These are phyloP conservation scores for Solanum pennellii DNA, from an alignment of 257 asterid species.

Conservation along the genomic window DNA sequence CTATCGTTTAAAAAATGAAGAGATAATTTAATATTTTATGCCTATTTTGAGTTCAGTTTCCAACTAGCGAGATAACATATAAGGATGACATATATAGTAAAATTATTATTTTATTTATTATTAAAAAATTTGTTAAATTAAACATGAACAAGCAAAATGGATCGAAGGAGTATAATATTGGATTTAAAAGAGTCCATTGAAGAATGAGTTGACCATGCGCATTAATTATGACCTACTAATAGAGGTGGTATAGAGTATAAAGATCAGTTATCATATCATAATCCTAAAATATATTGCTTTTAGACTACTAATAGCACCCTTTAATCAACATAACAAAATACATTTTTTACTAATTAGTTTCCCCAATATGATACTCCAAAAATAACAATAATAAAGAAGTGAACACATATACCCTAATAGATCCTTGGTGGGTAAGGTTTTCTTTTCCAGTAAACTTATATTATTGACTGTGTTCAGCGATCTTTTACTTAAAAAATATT, in stretches of 20 bases:
- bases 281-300: not conserved
- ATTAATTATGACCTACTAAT: not conserved
- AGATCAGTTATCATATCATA: not conserved
- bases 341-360: not conserved
- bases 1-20: not conserved
- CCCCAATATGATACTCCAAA: not conserved
- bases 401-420: not conserved
- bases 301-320: not conserved
- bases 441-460: not conserved
- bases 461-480: too few species aligned
- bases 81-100: not conserved
- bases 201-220: slow-evolving; percentile 1
- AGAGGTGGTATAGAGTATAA: not conserved
- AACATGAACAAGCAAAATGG: not conserved
- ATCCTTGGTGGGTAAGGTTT: not conserved
- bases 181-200: not conserved
- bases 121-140: too few species aligned
- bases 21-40: too few species aligned
- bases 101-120: too few species aligned
- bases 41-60: too few species aligned
- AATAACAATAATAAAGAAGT: not conserved
- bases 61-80: not conserved
- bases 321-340: not conserved
- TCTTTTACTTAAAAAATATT: too few species aligned
- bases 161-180: not conserved